Percentiles rank a stretch among this genome's conserved stretches.
Conservation (phyloP, 1,284 basidiomycete species). For the Irpex rosettiformis region DNA sequence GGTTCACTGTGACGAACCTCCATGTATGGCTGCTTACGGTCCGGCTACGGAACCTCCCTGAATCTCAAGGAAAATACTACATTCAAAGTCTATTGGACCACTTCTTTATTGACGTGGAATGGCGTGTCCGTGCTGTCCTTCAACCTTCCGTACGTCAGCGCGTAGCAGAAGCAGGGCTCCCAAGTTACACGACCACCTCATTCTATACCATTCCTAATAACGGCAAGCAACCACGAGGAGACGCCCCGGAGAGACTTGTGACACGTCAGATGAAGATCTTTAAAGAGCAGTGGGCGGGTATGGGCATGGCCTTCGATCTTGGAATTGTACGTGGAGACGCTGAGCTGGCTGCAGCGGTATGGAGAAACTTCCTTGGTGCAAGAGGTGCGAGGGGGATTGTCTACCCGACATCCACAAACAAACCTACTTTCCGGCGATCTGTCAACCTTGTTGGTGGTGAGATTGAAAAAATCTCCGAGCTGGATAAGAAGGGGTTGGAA, state of each 20-base stretch:
- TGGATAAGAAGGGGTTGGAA: slow-evolving; percentile 44
- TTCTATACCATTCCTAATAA: slow-evolving; percentile 49
- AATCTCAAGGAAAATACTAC: slow-evolving; percentile 60
- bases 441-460: slow-evolving; percentile 66
- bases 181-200: slow-evolving; percentile 33
- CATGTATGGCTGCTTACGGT: slow-evolving; percentile 91
- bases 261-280: slow-evolving; percentile 90
- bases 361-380: slow-evolving; percentile 89
- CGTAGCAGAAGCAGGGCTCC: slow-evolving; percentile 1
- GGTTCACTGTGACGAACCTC: slow-evolving; percentile 94
- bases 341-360: slow-evolving; percentile 84
- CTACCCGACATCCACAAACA: slow-evolving; percentile 33
- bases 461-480: slow-evolving; percentile 52
- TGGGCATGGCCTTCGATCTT: slow-evolving; percentile 80
- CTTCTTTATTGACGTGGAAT: slow-evolving; percentile 95
- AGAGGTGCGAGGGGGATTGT: slow-evolving; percentile 67
- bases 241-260: slow-evolving; percentile 78
- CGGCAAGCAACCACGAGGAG: slow-evolving; percentile 33
- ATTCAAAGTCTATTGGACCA: slow-evolving; percentile 88
- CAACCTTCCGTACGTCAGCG: slow-evolving; percentile 40
- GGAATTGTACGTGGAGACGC: slow-evolving; percentile 72
- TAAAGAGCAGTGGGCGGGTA: slow-evolving; percentile 90
- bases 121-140: slow-evolving; percentile 82
- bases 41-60: slow-evolving; percentile 82
- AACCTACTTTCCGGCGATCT: slow-evolving; percentile 47